Evolutionary conservation across 2,329 filamentous ascomycete species (phyloP), one percentile per base, ranked within the genome.

Genomic region (Ustilaginoidea virens): DNA sequence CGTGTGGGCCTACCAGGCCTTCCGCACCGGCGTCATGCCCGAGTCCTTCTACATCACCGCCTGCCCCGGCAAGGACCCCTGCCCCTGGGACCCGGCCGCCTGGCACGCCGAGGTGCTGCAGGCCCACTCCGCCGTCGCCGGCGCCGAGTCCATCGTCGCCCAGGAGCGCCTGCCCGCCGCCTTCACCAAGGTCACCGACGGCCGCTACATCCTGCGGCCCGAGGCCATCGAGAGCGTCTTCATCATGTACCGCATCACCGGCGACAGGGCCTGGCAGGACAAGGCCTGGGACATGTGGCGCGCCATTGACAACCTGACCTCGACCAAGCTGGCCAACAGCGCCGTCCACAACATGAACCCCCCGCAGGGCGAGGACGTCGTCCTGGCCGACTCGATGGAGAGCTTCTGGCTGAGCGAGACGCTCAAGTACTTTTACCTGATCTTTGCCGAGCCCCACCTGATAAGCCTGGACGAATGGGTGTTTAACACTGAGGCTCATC

Each of bases 371-470:
- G 47, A 48, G 12, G 38, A 45, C 28, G 44, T 51, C 1, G 36
- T 56, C 24, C 51, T 54, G 33, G 48, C 55, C 20, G 74, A 82
- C 41, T 66, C 64, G n/a, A 75, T 76, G 69, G 70, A 80, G 52
- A 47, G 46, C 34, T 81, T 80, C 44, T 83, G 77, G 74, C 56
- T 76, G 40, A 69, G 70, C 0, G 77, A 82, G 55, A 83, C 77
- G 17, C 52, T 82, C 35, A 82, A 82, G 52, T 82, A 82, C 36
- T 80, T 81, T 29, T 83, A 76, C 37, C 45, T 82, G 23, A 63
- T 81, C 16, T 83, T 81, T 41, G 68, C 66, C n/a, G 66, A 77
- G 24, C 66, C 72, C 2, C 58, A 65, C 9, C 39, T 71, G 12
- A 53, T 80, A 14, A 77, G 64, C 43, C 42, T 83, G 43, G 78